Evolutionary conservation across 371 early-diverging fungal genomes (phyloP), one percentile per base, ranked within the genome.

Genomic region (Mortierella sp.): DNA sequence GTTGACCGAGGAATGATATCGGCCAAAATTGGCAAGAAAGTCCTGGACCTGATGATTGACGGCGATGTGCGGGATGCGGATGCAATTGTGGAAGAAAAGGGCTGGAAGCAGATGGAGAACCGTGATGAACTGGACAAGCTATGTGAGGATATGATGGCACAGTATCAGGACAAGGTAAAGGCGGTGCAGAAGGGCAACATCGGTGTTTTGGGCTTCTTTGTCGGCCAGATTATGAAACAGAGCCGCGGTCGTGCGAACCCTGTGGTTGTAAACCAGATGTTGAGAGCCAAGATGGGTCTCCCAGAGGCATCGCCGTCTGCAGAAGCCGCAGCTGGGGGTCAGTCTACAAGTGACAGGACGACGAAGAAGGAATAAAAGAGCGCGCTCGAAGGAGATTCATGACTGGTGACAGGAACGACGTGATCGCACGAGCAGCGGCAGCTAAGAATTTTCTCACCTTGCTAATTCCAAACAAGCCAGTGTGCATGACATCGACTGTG

Each of bases 101-200:
- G 94, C 0, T 97, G 95, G 96, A 77, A 88, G 46, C 92, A 93
- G 69, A 87, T 93, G n/a, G 88, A 80, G 46, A 92, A 95, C 72
- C 82, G 77, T 21, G 80, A n/a, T 0, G 79, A 85, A 75, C 74
- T 97, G 13, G 87, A 87, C n/a, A 75, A 69, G 24, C 70, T 95
- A 28, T 94, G 93, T 72, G 74, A 89, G 24, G 78, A 84, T 8
- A 74, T 96, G 8, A 77, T 96, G 0, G 76, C 80, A 0, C 80
- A 88, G 46, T 89, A 95, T 80, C 89, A 91, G 1, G 90, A 91
- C 43, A 91, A 95, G 87, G 95, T 93, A 64, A 71, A 69, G 72
- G 88, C 88, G 9, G 80, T 89, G 11, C 80, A 91, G 48, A 90
- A 89, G 24, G 83, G 87, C 24, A 83, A 81, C 43, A 10, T 79